Evolutionary conservation across 2,329 filamentous ascomycete genomes (phyloP).

Genomic region (Chaetomiaceae sp.): DNA sequence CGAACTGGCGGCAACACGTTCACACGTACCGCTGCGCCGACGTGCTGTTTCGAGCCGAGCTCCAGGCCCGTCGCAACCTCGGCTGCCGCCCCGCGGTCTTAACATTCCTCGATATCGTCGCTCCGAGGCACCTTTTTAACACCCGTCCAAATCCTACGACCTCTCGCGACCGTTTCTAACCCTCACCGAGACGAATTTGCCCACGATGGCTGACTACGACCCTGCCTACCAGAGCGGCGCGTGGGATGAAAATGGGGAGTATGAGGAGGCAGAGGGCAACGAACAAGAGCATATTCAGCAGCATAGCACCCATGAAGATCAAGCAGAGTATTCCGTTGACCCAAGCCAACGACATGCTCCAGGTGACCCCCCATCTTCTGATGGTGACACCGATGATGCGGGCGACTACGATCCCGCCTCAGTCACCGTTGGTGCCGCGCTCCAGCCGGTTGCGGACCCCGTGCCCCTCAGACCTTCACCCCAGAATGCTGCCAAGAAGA

Average conservation of each 20-base stretch:
- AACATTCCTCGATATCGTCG: too few species aligned
- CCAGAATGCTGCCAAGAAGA: constrained; percentile 47
- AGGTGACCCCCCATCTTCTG: constrained; percentile 43
- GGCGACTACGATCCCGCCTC: constrained; percentile 55
- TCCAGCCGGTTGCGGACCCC: constrained; percentile 27
- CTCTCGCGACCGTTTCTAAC: too few species aligned
- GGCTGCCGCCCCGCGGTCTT: too few species aligned
- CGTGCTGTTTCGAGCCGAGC: too few species aligned
- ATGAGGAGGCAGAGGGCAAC: constrained; percentile 50
- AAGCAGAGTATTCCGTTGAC: constrained; percentile 40
- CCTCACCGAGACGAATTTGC: neutral
- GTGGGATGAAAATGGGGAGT: constrained; percentile 48
- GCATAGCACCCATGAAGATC: constrained; percentile 48
- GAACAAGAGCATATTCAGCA: constrained; percentile 46
- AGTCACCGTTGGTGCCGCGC: constrained; percentile 32
- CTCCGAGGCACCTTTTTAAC: too few species aligned
- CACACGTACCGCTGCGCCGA: too few species aligned
- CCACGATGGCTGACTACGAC: constrained; percentile 27
- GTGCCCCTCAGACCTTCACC: constrained; percentile 28
- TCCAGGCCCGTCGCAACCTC: too few species aligned
- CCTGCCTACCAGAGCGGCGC: constrained; percentile 32
- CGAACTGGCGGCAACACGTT: too few species aligned
- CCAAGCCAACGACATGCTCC: constrained; percentile 38
- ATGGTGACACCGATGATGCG: constrained; percentile 44
- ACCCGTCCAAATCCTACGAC: too few species aligned